Conservation (phyloP, 2,329 filamentous ascomycete genomes). For the Scedosporium aurantiacum region DNA sequence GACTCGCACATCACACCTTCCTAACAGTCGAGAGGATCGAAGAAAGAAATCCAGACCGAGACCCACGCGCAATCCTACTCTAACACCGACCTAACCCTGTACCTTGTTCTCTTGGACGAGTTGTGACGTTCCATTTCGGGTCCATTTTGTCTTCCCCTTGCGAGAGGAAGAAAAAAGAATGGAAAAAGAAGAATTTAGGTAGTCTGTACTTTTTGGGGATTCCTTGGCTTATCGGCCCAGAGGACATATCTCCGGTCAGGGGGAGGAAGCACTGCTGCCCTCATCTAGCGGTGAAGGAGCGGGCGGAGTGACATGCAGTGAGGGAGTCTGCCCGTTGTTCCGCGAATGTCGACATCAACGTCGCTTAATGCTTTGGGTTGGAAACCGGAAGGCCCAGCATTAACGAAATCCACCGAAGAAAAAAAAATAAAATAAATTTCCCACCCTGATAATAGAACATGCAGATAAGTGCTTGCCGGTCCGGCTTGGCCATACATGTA, state of each 20-base stretch:
- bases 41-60: too few species aligned
- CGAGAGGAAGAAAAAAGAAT: neutral
- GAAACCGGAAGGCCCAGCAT: neutral
- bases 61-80: neutral
- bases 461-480: neutral
- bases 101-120: neutral
- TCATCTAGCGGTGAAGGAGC: neutral
- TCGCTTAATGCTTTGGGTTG: neutral
- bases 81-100: neutral
- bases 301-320: neutral
- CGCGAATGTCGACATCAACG: neutral
- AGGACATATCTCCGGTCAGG: neutral
- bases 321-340: neutral
- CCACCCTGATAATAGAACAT: neutral
- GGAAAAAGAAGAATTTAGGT: neutral
- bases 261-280: neutral
- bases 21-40: too few species aligned
- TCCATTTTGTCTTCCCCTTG: neutral
- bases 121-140: neutral
- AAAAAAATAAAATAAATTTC: neutral
- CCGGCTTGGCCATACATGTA: neutral
- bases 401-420: neutral
- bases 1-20: too few species aligned
- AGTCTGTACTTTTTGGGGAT: neutral
- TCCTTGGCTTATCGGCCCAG: neutral